Evolutionary conservation across 2,329 filamentous ascomycete species (phyloP), one percentile per base, ranked within the genome.

Genomic region (Dactylellina cionopaga): DNA sequence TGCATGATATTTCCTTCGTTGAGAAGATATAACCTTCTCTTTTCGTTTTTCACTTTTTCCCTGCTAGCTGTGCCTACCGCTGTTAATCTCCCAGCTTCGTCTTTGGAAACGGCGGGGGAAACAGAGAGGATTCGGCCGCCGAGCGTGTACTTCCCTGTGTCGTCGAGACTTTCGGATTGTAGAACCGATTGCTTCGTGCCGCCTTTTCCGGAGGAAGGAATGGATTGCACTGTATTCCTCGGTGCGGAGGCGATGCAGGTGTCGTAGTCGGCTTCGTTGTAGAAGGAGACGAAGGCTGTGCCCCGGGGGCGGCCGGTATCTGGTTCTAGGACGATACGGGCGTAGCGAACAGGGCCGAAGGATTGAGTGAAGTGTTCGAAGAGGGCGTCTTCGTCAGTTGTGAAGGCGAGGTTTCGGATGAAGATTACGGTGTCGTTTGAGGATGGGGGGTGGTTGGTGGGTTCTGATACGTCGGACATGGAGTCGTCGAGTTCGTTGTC

Each of bases 251-350:
- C 89, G 74, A 97, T 83, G 79, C 95, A 98, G 17, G 84, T 80
- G 78, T 89, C 88, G 75, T 89, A 91, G 78, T 96, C 92, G 17
- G 90, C 87, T 35, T 84, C 82, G 52, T 90, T 89, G 81, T 89
- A 89, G 82, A 99, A 99, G 82, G 92, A 96, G 27, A 98, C 94
- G 78, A 99, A 99, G 2, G 90, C 95, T 29, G 94, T 98, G 24
- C 95, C 95, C 49, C 91, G 92, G 1, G 95, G 92, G 55, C 92
- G 89, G 76, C 93, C 92, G 0, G 92, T 96, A 22, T 88, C 87
- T 47, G 85, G 89, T 79, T 99, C 94, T 79, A 96, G 86, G 35
- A 99, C 96, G 7, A 97, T 89, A 75, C 96, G 87, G 3, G 94
- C 95, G 79, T 98, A 99, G 35, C 93, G 87, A 37, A 97, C 84